Conservation (phyloP, 2,329 filamentous ascomycete species). For the Lachnellula arida region DNA sequence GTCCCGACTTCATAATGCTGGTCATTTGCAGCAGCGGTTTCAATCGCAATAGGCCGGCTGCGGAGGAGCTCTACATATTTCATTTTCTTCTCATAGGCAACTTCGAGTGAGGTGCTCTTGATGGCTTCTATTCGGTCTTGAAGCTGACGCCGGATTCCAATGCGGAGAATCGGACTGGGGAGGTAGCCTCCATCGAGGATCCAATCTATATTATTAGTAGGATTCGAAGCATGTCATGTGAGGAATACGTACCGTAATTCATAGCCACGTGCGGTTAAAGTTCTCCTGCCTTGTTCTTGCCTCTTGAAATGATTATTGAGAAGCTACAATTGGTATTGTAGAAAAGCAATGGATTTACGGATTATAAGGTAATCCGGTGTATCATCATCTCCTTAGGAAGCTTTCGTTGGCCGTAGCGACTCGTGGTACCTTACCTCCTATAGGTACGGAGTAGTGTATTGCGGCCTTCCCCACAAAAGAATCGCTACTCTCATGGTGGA, state of each 20-base stretch:
- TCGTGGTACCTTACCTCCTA: no score
- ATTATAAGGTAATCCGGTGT: conserved; percentile 9
- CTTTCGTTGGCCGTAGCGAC: conserved; percentile 17
- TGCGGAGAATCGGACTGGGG: conserved; percentile 56
- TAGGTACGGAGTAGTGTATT: no score
- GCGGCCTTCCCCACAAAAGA: no score
- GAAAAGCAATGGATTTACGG: no score
- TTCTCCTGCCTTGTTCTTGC: neutral
- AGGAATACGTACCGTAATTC: conserved; percentile 24
- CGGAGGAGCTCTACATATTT: conserved; percentile 56
- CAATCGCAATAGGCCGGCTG: conserved; percentile 60
- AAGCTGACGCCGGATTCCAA: conserved; percentile 63
- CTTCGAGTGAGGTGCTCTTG: conserved; percentile 46
- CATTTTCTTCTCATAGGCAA: conserved; percentile 57
- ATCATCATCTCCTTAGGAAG: conserved; percentile 20
- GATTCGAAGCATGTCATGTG: neutral
- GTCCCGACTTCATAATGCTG: conserved; percentile 73
- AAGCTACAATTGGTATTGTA: neutral
- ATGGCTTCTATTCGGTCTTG: conserved; percentile 55
- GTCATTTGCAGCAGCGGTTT: conserved; percentile 59
- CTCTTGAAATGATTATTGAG: neutral
- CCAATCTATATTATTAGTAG: conserved; percentile 38
- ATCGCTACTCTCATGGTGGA: no score
- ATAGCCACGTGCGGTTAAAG: conserved; percentile 12
- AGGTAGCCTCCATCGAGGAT: conserved; percentile 63